Percentiles rank a stretch among this genome's conserved stretches.
Evolutionary conservation across 495 filamentous ascomycete genomes (phyloP).

Genomic region (Aspergillus bertholletiae): DNA sequence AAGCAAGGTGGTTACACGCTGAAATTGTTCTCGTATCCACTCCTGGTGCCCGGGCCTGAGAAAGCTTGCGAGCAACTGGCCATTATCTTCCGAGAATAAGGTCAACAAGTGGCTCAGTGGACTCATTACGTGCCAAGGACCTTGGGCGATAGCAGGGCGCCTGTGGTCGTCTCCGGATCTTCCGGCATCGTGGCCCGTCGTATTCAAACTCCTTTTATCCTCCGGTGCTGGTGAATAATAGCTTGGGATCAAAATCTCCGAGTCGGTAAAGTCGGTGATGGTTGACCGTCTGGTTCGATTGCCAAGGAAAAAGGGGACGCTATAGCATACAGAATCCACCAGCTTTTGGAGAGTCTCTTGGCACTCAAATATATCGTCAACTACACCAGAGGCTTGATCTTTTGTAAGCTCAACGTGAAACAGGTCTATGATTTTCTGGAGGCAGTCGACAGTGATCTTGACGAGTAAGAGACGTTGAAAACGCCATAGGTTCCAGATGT

Average conservation of each 20-base stretch:
- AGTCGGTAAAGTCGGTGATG: slow-evolving; percentile 4
- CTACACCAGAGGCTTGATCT: not conserved
- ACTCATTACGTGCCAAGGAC: slow-evolving; percentile 9
- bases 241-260: not conserved
- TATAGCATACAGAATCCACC: slow-evolving; percentile 12
- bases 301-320: slow-evolving; percentile 13
- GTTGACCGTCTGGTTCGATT: slow-evolving; percentile 1
- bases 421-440: not conserved
- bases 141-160: slow-evolving; percentile 9
- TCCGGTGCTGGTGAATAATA: not conserved
- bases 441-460: slow-evolving; percentile 3
- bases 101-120: slow-evolving; percentile 14
- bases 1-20: slow-evolving; percentile 7
- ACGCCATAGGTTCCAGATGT: slow-evolving; percentile 17
- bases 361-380: not conserved
- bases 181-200: too few relatives aligned
- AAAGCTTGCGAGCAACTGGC: slow-evolving; percentile 3
- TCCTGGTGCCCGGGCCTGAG: slow-evolving; percentile 9
- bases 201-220: not conserved
- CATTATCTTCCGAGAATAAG: slow-evolving; percentile 11
- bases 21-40: slow-evolving; percentile 14
- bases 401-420: not conserved
- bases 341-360: slow-evolving; percentile 8
- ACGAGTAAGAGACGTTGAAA: slow-evolving; percentile 14
- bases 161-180: slow-evolving; percentile 2